Evolutionary conservation across 768 basidiomycete genomes (phyloP), one percentile per base, ranked within the genome.

Genomic region (Suillus subalutaceus): DNA sequence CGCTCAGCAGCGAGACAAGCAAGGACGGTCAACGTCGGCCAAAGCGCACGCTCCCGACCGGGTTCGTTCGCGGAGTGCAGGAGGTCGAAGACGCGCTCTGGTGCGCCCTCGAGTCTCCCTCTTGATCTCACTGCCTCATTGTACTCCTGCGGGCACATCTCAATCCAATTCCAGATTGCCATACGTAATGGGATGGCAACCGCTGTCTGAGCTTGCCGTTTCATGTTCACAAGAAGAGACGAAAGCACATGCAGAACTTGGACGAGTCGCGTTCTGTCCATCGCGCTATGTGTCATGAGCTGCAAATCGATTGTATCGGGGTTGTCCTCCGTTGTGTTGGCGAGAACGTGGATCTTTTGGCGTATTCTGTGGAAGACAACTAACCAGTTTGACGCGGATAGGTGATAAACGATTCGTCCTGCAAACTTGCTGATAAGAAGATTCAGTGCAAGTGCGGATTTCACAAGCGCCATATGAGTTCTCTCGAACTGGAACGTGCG

Each of bases 131-230:
- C 83, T 6, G 87, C 83, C 8, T 93, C 89, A 63, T 90, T 89
- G 74, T 89, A 97, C 73, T 97, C 93, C 6, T 81, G 79, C 0
- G 93, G 90, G 72, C 90, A 92, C 30, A 86, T 80, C 38, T 91
- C 88, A 40, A 96, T 88, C 94, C 94, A 97, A 68, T 91, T 94
- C 94, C 95, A 96, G 35, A 97, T 81, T 1, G 92, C 93, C 37
- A 85, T 82, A 26, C 93, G 87, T 43, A 97, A 82, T 35, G 90
- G 86, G 35, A 85, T 80, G 0, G 93, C 88, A 58, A 96, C 84
- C 1, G 90, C 88, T 16, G 85, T 76, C 65, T 94, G 93, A 0
- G 89, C 86, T 48, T 92, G 88, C 41, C 82, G 84, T 68, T 86
- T 88, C 88, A 97, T 90, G 72, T 90, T 92, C 30, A 96, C 86